Percentiles rank a stretch among this genome's conserved stretches.
These are phyloP conservation scores for Yarrowia sp. DNA, from an alignment of 805 yeast species.

Conservation along the genomic window DNA sequence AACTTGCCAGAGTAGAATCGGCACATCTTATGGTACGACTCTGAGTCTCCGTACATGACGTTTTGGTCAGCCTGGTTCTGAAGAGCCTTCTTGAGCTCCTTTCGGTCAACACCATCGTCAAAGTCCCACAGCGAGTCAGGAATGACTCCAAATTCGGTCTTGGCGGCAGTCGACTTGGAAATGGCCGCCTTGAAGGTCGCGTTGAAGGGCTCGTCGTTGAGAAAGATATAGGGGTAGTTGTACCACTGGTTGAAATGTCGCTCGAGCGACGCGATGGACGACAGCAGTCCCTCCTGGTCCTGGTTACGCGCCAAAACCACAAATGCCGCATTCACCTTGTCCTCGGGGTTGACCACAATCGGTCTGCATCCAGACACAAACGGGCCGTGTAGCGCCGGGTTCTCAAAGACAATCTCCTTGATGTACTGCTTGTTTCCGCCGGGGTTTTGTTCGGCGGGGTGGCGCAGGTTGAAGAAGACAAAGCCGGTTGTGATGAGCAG, in stretches of 20 bases:
- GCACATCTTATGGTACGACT: conserved; percentile 91
- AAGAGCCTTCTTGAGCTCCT: conserved; percentile 54
- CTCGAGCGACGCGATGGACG: conserved; percentile 72
- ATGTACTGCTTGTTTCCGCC: conserved; percentile 8
- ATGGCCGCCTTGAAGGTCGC: conserved; percentile 61
- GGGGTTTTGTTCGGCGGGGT: conserved; percentile 12
- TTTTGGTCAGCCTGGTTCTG: conserved; percentile 77
- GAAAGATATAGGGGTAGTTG: conserved; percentile 86
- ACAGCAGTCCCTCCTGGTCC: conserved; percentile 73
- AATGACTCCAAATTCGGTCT: conserved; percentile 70
- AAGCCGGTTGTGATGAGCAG: conserved; percentile 20
- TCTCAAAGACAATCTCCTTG: conserved; percentile 4
- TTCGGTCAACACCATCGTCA: conserved; percentile 47
- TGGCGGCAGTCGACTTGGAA: conserved; percentile 51
- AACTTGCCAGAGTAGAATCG: conserved; percentile 85
- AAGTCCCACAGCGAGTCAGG: conserved; percentile 67
- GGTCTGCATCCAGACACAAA: conserved; percentile 21
- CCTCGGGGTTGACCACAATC: conserved; percentile 8
- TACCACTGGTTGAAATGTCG: conserved; percentile 92
- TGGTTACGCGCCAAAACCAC: conserved; percentile 79
- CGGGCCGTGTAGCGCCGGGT: conserved; percentile 25
- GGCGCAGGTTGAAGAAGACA: conserved; percentile 5
- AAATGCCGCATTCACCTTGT: conserved; percentile 63
- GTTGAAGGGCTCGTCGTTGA: conserved; percentile 75
- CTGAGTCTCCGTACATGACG: conserved; percentile 78